Base-by-base conservation (phyloP, 1,284 basidiomycete genomes). In the Cystobasidium slooffiae region DNA sequence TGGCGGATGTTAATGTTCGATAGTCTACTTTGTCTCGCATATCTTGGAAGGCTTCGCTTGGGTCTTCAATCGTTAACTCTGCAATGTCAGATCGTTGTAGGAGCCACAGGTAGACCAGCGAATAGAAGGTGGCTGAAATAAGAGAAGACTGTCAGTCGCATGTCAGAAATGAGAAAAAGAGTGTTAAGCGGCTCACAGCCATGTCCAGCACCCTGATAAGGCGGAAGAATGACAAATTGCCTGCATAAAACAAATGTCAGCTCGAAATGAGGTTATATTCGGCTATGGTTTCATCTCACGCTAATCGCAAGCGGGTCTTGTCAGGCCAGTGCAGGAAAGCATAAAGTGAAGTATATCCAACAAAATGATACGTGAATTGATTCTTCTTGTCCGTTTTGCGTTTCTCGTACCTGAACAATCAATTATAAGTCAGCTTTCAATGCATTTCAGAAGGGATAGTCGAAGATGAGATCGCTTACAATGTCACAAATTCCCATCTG, bases 251-350 rank as follows among this genome's bases (percentile, higher is more conserved):
- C 47, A 31, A 14, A 37, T 47, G n/a, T 80, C 70, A n/a, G 78
- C 76, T 20, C 77, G 59, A 41, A 78, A 56, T 43, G 61, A 68
- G n/a, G n/a, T 41, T 62, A 70, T 49, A 16, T 31, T 39, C 6
- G 9, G 10, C 18, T 18, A 55, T 9, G 22, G 1, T 12, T 12
- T 1, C 3, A 37, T 81, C 85, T 74, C 75, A 91, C 91, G 92
- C 94, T 72, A 97, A 84, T 68, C 94, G 87, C 79, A 97, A 81
- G 39, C 94, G 88, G 59, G 92, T 88, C 79, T 87, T 90, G 80
- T 95, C 93, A 1, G 94, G 94, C 84, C 90, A 97, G 83, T 90
- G 91, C 84, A 93, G 96, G 83, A 97, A 97, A 12, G 91, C 91
- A 81, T 94, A 97, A 59, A 97, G 85, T 0, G 93, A 92, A 6